A percentile compares a stretch with the other conserved stretches of the same genome.
These are phyloP conservation scores for Dysphania ambrosioides DNA, from an alignment of 148 eudicot species.

Conservation along the genomic window DNA sequence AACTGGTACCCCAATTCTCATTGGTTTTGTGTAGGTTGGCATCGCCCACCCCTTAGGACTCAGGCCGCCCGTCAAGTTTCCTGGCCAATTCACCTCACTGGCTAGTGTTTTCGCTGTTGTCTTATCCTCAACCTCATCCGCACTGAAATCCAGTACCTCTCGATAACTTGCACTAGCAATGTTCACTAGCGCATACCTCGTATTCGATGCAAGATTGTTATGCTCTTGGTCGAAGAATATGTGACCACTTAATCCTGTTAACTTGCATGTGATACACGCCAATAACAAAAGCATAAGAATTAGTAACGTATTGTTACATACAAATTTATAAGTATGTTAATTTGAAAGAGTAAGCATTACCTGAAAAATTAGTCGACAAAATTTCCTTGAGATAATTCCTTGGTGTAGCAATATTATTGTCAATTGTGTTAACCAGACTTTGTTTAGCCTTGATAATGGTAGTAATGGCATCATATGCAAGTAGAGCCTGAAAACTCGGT, in stretches of 20 bases:
- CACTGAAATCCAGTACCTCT: slow-evolving; percentile 33
- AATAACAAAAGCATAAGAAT: no score
- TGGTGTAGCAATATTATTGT: slow-evolving; percentile 1
- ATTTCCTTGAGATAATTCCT: slow-evolving; percentile 23
- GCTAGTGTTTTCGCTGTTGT: slow-evolving; percentile 11
- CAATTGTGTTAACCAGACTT: not conserved
- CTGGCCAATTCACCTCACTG: slow-evolving; percentile 40
- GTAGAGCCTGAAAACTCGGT: slow-evolving; percentile 40
- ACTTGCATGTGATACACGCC: not conserved
- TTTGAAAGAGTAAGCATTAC: not conserved
- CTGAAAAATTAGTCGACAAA: slow-evolving; percentile 26
- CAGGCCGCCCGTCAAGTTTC: slow-evolving; percentile 19
- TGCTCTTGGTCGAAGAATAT: slow-evolving; percentile 26
- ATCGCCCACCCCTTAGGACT: slow-evolving; percentile 55
- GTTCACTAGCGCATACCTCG: slow-evolving; percentile 29
- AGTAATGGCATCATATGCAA: slow-evolving; percentile 41
- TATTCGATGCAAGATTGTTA: not conserved
- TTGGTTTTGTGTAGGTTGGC: slow-evolving; percentile 29
- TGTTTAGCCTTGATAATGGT: slow-evolving; percentile 27
- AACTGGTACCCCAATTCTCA: slow-evolving; percentile 47
- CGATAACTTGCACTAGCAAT: slow-evolving; percentile 23
- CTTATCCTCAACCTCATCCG: not conserved
- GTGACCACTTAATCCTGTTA: slow-evolving; percentile 34
- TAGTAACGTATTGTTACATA: not conserved
- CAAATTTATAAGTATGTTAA: not conserved